phyloP scores from a whole-genome alignment of 1,284 basidiomycete species.

The Moesziomyces sp. region DNA sequence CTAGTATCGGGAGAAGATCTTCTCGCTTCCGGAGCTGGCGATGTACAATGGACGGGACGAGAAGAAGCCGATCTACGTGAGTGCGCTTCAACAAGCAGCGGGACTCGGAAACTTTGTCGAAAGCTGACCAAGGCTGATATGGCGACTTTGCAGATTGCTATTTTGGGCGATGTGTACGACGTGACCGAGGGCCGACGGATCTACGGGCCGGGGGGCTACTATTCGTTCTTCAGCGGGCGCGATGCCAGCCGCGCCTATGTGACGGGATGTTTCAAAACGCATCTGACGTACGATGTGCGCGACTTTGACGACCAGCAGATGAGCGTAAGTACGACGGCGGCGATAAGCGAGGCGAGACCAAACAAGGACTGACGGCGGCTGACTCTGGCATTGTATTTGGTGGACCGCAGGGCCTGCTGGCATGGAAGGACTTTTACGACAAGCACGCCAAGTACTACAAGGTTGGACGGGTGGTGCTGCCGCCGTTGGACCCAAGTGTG shows the following conservation, averaged over 20 bases:
- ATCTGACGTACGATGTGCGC: constrained; percentile 63
- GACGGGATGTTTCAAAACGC: constrained; percentile 65
- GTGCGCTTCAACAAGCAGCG: constrained; percentile 58
- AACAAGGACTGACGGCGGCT: too few relatives aligned
- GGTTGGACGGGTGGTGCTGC: constrained; percentile 55
- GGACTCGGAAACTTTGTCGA: too few relatives aligned
- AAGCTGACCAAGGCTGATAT: too few relatives aligned
- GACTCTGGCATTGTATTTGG: too few relatives aligned
- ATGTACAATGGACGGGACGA: constrained; percentile 79
- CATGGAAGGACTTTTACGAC: constrained; percentile 61
- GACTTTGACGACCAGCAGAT: constrained; percentile 57
- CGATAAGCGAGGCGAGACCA: too few relatives aligned
- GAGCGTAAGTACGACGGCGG: constrained; percentile 30
- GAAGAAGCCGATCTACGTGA: constrained; percentile 83
- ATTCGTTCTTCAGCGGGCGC: constrained; percentile 62
- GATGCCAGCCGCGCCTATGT: constrained; percentile 66
- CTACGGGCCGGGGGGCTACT: constrained; percentile 74
- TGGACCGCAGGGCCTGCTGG: constrained; percentile 38
- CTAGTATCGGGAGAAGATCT: constrained; percentile 72
- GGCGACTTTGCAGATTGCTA: constrained; percentile 60
- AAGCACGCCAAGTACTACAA: constrained; percentile 55
- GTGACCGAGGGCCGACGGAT: constrained; percentile 79
- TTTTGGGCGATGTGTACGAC: constrained; percentile 92
- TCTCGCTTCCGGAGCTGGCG: constrained; percentile 78
- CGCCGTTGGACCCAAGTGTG: constrained; percentile 44